Percentiles rank a stretch among this genome's conserved stretches.
Conservation (phyloP, 73 alveolate species). For the Paramecium biaurelia region DNA sequence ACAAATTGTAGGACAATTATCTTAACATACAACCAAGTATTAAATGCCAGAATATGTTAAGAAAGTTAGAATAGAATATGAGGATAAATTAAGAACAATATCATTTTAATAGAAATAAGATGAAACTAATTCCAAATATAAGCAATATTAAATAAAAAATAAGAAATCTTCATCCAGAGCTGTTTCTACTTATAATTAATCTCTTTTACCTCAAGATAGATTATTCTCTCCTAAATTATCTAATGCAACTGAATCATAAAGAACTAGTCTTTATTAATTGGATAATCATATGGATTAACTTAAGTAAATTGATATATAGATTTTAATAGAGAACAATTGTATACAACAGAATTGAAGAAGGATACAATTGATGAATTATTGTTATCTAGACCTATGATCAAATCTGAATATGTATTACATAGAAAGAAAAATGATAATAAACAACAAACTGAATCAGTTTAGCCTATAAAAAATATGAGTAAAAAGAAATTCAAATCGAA, state of each 20-base stretch:
- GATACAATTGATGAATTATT: not conserved
- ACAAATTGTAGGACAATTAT: not conserved
- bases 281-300: not conserved
- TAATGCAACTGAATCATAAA: not conserved
- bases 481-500: not conserved
- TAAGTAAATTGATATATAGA: not conserved
- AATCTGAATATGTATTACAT: not conserved
- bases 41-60: constrained; percentile 51
- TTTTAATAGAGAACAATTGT: not conserved
- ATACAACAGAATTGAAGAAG: not conserved
- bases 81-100: not conserved
- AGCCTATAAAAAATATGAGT: not conserved
- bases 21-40: not conserved
- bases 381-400: not conserved
- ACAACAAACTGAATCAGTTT: not conserved
- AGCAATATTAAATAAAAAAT: not conserved
- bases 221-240: not conserved
- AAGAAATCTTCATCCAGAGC: constrained; percentile 33
- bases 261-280: not conserved
- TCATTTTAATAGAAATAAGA: not conserved
- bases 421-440: not conserved
- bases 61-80: constrained; percentile 25
- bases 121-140: not conserved
- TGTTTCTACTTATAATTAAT: not conserved
- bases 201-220: not conserved